Percentiles rank a stretch among this genome's conserved stretches.
These are phyloP conservation scores for Colletotrichum nymphaeae DNA, from an alignment of 2,329 filamentous ascomycete species.

Conservation along the genomic window DNA sequence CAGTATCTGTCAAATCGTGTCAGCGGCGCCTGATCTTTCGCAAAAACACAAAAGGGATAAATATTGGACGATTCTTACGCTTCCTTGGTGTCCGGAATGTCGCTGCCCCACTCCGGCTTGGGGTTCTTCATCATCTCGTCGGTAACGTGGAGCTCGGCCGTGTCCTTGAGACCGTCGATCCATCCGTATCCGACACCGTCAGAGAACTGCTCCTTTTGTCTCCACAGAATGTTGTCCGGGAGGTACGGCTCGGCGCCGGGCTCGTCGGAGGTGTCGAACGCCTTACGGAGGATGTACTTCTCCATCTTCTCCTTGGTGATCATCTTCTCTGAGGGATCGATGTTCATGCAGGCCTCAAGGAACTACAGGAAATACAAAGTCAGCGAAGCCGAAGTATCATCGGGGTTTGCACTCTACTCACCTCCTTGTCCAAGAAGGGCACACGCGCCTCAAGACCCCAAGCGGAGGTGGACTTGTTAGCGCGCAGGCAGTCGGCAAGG, in stretches of 20 bases:
- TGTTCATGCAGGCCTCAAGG: slow-evolving; percentile 91
- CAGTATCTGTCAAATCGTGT: slow-evolving; percentile 73
- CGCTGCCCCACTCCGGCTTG: slow-evolving; percentile 93
- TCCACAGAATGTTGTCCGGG: slow-evolving; percentile 95
- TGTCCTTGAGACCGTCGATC: slow-evolving; percentile 98
- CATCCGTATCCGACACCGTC: slow-evolving; percentile 99
- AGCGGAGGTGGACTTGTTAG: slow-evolving; percentile 98
- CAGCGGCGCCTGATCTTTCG: slow-evolving; percentile 36
- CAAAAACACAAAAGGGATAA: not conserved
- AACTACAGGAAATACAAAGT: slow-evolving; percentile 64
- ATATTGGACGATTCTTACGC: slow-evolving; percentile 65
- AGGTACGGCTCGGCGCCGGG: slow-evolving; percentile 86
- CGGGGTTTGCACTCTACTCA: slow-evolving; percentile 45
- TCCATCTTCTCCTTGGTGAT: slow-evolving; percentile 90
- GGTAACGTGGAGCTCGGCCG: slow-evolving; percentile 87
- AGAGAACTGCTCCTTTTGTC: slow-evolving; percentile 99
- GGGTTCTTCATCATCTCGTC: slow-evolving; percentile 99
- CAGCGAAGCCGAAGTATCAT: not conserved
- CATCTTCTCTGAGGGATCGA: slow-evolving; percentile 96
- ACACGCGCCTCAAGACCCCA: slow-evolving; percentile 99
- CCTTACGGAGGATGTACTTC: slow-evolving; percentile 98
- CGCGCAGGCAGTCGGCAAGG: slow-evolving; percentile 93
- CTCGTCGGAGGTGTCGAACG: slow-evolving; percentile 93
- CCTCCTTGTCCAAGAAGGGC: slow-evolving; percentile 95
- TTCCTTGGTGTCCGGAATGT: slow-evolving; percentile 96